Conservation (phyloP, 163 green algal species). For the Prototheca cutis region DNA sequence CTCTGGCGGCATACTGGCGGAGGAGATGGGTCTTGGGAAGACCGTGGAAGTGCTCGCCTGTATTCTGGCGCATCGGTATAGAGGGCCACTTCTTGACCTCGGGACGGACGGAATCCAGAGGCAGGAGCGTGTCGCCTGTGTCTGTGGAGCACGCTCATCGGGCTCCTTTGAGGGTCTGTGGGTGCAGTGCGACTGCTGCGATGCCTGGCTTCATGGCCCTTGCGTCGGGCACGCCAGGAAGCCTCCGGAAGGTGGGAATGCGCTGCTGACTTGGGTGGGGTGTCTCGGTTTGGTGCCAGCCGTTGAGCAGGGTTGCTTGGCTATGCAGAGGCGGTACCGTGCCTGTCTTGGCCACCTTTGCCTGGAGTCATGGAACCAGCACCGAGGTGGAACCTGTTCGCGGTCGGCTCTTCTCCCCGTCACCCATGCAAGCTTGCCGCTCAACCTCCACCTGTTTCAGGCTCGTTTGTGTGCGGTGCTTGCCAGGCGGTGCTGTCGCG, state of each 20-base stretch:
- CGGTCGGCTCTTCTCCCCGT: too few relatives aligned
- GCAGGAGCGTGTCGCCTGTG: constrained; percentile 49
- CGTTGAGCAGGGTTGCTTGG: too few relatives aligned
- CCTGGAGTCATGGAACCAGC: too few relatives aligned
- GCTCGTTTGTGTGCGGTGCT: constrained; percentile 34
- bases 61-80: constrained; percentile 47
- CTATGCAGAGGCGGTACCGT: too few relatives aligned
- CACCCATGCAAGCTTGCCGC: too few relatives aligned
- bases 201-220: constrained; percentile 57
- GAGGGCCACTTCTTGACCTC: neutral
- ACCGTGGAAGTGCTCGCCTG: constrained; percentile 83
- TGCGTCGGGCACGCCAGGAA: constrained; percentile 46
- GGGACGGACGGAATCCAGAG: neutral
- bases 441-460: neutral
- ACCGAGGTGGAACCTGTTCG: too few relatives aligned
- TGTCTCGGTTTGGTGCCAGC: too few relatives aligned
- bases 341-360: too few relatives aligned
- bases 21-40: constrained; percentile 62
- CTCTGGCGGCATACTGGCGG: constrained; percentile 45
- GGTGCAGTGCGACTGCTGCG: constrained; percentile 63
- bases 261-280: too few relatives aligned
- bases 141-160: too few relatives aligned
- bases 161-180: too few relatives aligned
- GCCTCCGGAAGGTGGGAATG: neutral
- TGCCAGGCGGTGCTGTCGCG: constrained; percentile 31